These are phyloP conservation scores for Ophiostoma ulmi DNA, from an alignment of 2,329 filamentous ascomycete genomes.

Conservation along the genomic window DNA sequence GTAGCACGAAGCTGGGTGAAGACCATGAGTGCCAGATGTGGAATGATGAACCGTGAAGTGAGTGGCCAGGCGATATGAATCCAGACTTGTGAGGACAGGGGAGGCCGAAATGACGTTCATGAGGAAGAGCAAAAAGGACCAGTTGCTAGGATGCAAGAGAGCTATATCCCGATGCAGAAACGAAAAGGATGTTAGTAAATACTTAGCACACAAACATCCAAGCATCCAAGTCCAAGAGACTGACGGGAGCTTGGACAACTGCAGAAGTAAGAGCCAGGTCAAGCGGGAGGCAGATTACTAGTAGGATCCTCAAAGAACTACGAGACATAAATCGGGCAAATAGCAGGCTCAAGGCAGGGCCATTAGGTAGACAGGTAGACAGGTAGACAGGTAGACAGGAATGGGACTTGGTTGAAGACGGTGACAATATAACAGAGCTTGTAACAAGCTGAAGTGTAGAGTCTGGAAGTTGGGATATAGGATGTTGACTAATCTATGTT, in stretches of 20 bases:
- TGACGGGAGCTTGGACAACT: neutral
- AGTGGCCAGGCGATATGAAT: neutral
- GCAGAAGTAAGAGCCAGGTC: neutral
- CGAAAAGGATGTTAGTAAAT: neutral
- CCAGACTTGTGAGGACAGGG: neutral
- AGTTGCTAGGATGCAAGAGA: neutral
- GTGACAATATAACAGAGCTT: neutral
- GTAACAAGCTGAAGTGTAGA: neutral
- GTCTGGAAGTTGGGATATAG: neutral
- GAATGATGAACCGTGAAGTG: neutral
- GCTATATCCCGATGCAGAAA: neutral
- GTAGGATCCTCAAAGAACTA: conserved; percentile 1
- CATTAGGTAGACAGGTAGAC: neutral
- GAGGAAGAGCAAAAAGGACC: neutral
- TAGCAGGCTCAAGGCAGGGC: neutral
- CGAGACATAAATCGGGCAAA: conserved; percentile 4
- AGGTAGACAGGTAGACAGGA: neutral
- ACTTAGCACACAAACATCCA: neutral
- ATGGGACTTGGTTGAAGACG: neutral
- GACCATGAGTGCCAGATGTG: neutral
- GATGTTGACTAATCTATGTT: neutral
- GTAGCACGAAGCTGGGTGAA: neutral
- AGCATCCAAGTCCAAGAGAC: neutral
- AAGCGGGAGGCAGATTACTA: neutral
- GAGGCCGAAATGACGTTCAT: neutral